These are phyloP conservation scores for Gaeumannomyces tritici DNA, from an alignment of 2,329 filamentous ascomycete species.

Conservation along the genomic window DNA sequence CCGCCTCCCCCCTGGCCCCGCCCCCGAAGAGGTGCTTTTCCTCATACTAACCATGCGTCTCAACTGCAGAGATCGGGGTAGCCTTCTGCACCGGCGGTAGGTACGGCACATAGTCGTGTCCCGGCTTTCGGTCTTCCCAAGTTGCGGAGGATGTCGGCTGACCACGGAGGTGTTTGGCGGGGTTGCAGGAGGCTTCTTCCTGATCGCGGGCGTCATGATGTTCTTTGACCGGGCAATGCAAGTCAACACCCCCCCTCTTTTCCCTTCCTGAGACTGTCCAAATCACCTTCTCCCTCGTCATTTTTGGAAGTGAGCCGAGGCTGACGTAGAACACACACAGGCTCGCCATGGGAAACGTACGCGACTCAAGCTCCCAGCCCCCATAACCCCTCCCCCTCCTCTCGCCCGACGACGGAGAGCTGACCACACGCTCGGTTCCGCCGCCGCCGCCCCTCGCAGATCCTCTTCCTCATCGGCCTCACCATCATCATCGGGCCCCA, in stretches of 20 bases:
- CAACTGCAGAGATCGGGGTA: slow-evolving; percentile 73
- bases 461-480: slow-evolving; percentile 94
- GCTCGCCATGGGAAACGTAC: slow-evolving; percentile 95
- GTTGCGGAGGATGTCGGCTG: slow-evolving; percentile 6
- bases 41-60: slow-evolving; percentile 15
- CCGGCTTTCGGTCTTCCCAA: too few relatives aligned
- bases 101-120: slow-evolving; percentile 28
- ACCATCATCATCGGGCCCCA: slow-evolving; percentile 89
- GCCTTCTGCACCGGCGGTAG: slow-evolving; percentile 95
- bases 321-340: slow-evolving; percentile 28
- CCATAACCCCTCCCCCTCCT: not conserved
- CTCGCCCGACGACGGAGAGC: not conserved
- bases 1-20: slow-evolving; percentile 1
- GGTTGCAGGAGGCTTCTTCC: slow-evolving; percentile 75
- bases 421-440: not conserved
- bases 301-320: not conserved
- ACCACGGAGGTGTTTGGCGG: slow-evolving; percentile 9
- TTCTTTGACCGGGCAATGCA: slow-evolving; percentile 98
- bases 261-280: not conserved
- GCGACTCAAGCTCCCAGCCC: slow-evolving; percentile 13
- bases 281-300: not conserved
- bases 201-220: slow-evolving; percentile 86
- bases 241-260: slow-evolving; percentile 20
- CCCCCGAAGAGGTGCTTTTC: not conserved
- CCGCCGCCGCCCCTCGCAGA: slow-evolving; percentile 48